phyloP scores from a whole-genome alignment of 1,139 yeast genomes.

The Geotrichum phurueaensis region DNA sequence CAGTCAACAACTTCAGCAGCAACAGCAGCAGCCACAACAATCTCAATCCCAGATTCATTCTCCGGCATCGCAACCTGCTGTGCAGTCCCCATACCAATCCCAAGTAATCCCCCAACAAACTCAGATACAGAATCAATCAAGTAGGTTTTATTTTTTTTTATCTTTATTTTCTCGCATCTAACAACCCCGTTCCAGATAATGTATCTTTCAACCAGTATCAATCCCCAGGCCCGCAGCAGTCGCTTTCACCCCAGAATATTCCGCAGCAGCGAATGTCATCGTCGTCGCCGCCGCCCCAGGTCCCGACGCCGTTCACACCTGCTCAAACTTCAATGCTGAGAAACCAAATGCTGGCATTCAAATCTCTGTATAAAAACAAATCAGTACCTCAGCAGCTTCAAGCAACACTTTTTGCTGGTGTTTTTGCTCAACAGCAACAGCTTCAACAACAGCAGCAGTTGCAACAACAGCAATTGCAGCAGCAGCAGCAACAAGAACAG shows the following conservation, averaged over 20 bases:
- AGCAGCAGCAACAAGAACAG: not conserved
- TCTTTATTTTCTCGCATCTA: not conserved
- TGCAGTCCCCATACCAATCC: not conserved
- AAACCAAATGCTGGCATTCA: constrained; percentile 68
- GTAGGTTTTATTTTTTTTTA: not conserved
- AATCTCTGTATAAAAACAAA: constrained; percentile 63
- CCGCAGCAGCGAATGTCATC: constrained; percentile 8
- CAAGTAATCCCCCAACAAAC: not conserved
- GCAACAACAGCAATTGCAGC: not conserved
- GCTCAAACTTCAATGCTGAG: constrained; percentile 49
- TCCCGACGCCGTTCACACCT: constrained; percentile 27
- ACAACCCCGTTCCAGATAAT: not conserved
- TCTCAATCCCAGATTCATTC: constrained; percentile 1
- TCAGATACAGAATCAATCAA: not conserved
- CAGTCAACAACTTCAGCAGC: constrained; percentile 47
- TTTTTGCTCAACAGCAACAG: not conserved
- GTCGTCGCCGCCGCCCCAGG: constrained; percentile 8
- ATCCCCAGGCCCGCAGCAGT: not conserved
- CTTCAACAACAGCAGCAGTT: not conserved
- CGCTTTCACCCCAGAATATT: not conserved
- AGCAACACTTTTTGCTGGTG: constrained; percentile 32
- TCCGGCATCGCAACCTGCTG: not conserved
- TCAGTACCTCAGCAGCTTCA: constrained; percentile 51
- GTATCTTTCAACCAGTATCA: not conserved
- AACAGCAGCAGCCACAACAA: constrained; percentile 22